A percentile compares a stretch with the other conserved stretches of the same genome.
Evolutionary conservation across 148 eudicot species (phyloP).

Genomic region (Chenopodium album): DNA sequence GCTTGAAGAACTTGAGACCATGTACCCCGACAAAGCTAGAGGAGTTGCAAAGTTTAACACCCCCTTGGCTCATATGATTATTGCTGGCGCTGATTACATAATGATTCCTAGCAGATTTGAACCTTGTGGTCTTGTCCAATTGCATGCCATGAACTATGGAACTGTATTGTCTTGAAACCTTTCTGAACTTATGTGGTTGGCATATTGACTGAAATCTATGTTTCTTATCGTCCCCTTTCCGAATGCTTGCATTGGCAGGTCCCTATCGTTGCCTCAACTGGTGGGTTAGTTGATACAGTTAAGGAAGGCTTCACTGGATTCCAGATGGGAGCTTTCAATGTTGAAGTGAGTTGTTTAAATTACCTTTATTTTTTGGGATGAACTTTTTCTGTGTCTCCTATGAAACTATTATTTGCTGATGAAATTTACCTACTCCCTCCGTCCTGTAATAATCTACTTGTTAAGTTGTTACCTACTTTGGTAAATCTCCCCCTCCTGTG

Average conservation of each 20-base stretch:
- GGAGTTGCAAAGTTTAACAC: constrained; percentile 85
- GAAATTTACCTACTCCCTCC: no score
- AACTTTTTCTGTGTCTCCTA: no score
- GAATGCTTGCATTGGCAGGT: constrained; percentile 42
- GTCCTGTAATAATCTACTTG: no score
- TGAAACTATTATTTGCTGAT: no score
- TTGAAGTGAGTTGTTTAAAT: constrained; percentile 48
- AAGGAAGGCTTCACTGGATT: constrained; percentile 91
- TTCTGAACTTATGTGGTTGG: background rate
- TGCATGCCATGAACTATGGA: constrained; percentile 95
- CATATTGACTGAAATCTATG: background rate
- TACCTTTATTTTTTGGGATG: background rate
- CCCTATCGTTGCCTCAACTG: constrained; percentile 93
- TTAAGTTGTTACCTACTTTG: no score
- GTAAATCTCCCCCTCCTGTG: no score
- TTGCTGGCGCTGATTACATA: constrained; percentile 83
- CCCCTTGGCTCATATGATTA: constrained; percentile 84
- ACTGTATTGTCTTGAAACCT: constrained; percentile 43
- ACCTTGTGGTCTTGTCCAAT: constrained; percentile 96
- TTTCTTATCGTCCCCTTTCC: background rate
- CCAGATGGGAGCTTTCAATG: constrained; percentile 87
- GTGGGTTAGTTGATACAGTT: constrained; percentile 91
- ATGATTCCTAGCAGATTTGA: constrained; percentile 91
- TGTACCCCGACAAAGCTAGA: constrained; percentile 71
- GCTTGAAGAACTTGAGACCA: constrained; percentile 60